Conservation (phyloP, 2,329 filamentous ascomycete species). For the Escovopsis sp. region DNA sequence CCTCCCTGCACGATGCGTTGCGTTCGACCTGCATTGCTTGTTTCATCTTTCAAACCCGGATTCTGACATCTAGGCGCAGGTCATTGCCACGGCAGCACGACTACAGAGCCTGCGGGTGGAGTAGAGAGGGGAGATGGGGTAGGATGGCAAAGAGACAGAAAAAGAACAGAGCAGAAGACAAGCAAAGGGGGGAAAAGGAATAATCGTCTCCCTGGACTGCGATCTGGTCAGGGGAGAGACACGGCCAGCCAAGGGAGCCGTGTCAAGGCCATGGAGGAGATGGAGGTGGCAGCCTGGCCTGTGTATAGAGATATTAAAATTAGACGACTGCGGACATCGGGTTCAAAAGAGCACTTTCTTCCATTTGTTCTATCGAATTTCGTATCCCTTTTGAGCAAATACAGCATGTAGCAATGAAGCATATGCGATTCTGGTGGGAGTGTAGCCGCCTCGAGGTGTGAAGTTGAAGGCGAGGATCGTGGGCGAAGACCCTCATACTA, state of each 20-base stretch:
- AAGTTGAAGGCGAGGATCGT: no score
- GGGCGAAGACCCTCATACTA: no score
- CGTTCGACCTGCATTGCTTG: no score
- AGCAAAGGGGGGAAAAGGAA: constrained; percentile 9
- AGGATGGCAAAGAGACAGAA: constrained; percentile 7
- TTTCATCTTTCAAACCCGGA: no score
- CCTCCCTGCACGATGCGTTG: no score
- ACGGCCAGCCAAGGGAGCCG: constrained; percentile 1
- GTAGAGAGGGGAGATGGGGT: constrained; percentile 29
- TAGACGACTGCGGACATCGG: constrained; percentile 12
- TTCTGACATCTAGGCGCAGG: no score
- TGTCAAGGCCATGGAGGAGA: constrained; percentile 5
- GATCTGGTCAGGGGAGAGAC: constrained; percentile 15
- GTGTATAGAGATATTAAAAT: constrained; percentile 22
- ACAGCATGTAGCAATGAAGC: no score
- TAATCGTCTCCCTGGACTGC: constrained; percentile 20
- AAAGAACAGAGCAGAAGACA: constrained; percentile 70
- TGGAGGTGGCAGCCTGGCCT: constrained; percentile 13
- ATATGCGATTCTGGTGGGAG: no score
- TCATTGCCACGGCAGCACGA: constrained; percentile 80
- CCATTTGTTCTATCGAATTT: no score
- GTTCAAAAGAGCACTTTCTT: no score
- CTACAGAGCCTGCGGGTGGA: constrained; percentile 78
- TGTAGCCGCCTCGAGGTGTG: no score
- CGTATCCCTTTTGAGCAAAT: no score